Conservation (phyloP, 306 rosid genomes). For the Trichosanthes truncata region DNA sequence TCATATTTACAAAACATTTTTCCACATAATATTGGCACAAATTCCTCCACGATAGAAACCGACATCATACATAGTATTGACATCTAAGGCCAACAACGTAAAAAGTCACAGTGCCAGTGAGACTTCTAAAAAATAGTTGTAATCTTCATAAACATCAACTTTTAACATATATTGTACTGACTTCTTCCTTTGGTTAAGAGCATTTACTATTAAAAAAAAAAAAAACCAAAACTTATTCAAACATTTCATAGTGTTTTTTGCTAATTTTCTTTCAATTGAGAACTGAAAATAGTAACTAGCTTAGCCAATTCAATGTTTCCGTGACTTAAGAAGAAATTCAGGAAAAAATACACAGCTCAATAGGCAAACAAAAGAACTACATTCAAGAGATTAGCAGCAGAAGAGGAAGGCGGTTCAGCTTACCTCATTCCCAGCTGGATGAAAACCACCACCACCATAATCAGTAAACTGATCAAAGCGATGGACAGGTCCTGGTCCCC, state of each 20-base stretch:
- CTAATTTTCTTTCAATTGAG: neutral
- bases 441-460: conserved; percentile 98
- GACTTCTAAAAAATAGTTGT: neutral
- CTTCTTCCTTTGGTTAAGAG: neutral
- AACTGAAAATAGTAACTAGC: neutral
- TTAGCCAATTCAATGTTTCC: neutral
- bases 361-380: neutral
- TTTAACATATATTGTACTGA: neutral
- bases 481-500: conserved; percentile 63
- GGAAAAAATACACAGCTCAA: neutral
- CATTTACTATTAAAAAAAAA: neutral
- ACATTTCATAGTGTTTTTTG: neutral
- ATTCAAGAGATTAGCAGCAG: neutral
- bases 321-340: neutral
- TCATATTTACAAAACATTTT: neutral
- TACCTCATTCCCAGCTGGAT: conserved; percentile 99
- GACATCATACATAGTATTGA: neutral
- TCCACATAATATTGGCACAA: neutral
- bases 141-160: neutral
- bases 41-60: neutral
- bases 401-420: conserved; percentile 10
- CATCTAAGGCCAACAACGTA: neutral
- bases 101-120: neutral
- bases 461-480: conserved; percentile 97
- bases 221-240: neutral